Conservation (phyloP, 2,329 filamentous ascomycete species). For the Xylaria sp. region DNA sequence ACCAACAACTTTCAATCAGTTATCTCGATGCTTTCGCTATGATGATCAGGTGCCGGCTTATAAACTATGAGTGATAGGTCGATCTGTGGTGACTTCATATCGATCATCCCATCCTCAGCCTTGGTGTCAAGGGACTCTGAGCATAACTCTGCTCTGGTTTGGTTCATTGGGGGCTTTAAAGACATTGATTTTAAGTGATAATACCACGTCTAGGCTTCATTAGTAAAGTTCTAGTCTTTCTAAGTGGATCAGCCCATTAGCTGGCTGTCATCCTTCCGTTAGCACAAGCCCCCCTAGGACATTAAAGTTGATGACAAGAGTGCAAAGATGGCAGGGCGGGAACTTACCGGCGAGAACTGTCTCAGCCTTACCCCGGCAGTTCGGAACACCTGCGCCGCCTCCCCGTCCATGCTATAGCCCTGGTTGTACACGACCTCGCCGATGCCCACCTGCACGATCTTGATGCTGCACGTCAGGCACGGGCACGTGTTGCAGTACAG, state of each 20-base stretch:
- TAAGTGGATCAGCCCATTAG: constrained; percentile 58
- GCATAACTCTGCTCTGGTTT: too few relatives aligned
- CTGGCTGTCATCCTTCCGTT: constrained; percentile 43
- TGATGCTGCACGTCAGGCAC: constrained; percentile 96
- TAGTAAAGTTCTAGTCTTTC: constrained; percentile 42
- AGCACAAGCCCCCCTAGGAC: neutral
- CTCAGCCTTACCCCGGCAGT: constrained; percentile 83
- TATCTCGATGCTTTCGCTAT: neutral
- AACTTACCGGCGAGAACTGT: constrained; percentile 81
- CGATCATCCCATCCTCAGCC: neutral
- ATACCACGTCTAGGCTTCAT: neutral
- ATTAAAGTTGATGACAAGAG: constrained; percentile 1
- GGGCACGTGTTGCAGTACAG: constrained; percentile 97
- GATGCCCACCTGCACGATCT: constrained; percentile 96
- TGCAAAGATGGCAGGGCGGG: constrained; percentile 3
- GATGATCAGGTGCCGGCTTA: neutral
- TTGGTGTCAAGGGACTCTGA: neutral
- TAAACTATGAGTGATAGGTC: neutral
- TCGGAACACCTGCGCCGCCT: constrained; percentile 79
- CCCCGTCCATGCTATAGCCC: constrained; percentile 90
- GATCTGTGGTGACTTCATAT: neutral
- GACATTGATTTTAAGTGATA: neutral
- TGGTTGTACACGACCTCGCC: constrained; percentile 93
- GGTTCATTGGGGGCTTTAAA: too few relatives aligned
- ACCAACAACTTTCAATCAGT: constrained; percentile 28